Evolutionary conservation across 2,329 filamentous ascomycete genomes (phyloP), one percentile per base, ranked within the genome.

Genomic region (Penicillium sclerotigenum): DNA sequence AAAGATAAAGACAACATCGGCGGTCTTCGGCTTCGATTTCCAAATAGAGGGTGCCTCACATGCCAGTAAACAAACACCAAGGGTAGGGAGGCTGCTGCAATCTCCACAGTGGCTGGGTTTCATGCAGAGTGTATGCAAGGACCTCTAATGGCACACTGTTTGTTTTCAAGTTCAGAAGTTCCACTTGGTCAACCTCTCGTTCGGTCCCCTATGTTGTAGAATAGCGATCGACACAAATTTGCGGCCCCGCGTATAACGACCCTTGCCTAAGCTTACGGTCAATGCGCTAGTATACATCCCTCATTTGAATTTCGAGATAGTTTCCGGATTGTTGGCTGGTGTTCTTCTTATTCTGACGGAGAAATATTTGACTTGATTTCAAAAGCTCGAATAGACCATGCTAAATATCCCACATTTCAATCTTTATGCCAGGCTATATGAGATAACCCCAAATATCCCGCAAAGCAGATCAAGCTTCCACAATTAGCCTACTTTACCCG

Each of bases 191-290:
- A 34, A 49, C 36, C 18, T 43, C 52, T 31, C 13, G 31, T 43
- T 36, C 29, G 24, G 22, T 54, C 34, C 47, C 29, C 43, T 20
- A 26, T 26, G 26, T n/a, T 2, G 33, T n/a, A 37, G 37, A 46
- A n/a, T 9, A 38, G 33, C 33, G 46, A 43, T 52, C 48, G 18
- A 45, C 31, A 26, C 29, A 42, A 8, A n/a, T 34, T 24, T 5
- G 3, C 29, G 43, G 10, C 6, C 36, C 41, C 40, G 45, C 40
- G 41, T 26, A 28, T 34, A 22, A 33, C 14, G 31, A 37, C 58
- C 58, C 53, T 56, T 62, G 34, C 54, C 40, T 57, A 11, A 20
- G 29, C 41, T 40, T 47, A 37, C 31, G 14, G 40, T 10, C 31
- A 22, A 22, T 52, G 38, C 49, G n/a, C 14, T 28, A 46, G 49